Evolutionary conservation across 257 asterid species (phyloP).

Genomic region (Solanum etuberosum): DNA sequence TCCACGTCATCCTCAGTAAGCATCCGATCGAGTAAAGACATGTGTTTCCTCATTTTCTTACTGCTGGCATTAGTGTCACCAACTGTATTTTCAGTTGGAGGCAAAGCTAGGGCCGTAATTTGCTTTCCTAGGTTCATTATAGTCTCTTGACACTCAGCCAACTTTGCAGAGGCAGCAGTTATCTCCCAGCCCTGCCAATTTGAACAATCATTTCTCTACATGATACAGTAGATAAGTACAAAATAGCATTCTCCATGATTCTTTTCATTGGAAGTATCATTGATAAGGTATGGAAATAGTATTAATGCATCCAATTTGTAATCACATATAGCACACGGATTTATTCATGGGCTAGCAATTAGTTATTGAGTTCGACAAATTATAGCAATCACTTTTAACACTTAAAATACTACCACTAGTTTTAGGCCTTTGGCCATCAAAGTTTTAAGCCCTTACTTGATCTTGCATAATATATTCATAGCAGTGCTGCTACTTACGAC

Average conservation of each 20-base stretch:
- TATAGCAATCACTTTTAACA: neutral
- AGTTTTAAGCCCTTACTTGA: neutral
- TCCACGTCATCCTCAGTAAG: constrained; percentile 35
- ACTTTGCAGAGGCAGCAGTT: constrained; percentile 58
- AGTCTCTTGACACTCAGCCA: constrained; percentile 75
- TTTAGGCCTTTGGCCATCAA: neutral
- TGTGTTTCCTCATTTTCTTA: constrained; percentile 27
- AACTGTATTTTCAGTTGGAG: constrained; percentile 25
- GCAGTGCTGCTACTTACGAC: neutral
- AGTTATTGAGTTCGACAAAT: neutral
- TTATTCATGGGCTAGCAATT: neutral
- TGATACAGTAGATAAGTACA: neutral
- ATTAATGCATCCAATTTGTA: neutral
- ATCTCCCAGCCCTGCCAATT: constrained; percentile 71
- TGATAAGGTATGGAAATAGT: neutral
- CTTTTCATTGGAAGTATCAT: neutral
- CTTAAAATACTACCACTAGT: neutral
- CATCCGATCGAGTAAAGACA: constrained; percentile 77
- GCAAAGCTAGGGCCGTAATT: constrained; percentile 44
- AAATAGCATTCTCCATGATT: neutral
- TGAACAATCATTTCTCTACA: neutral
- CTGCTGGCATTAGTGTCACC: constrained; percentile 26
- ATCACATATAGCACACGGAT: neutral
- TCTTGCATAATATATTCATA: neutral
- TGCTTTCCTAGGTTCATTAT: constrained; percentile 67